phyloP scores from a whole-genome alignment of 345 rosid species.

The Lagerstroemia speciosa region DNA sequence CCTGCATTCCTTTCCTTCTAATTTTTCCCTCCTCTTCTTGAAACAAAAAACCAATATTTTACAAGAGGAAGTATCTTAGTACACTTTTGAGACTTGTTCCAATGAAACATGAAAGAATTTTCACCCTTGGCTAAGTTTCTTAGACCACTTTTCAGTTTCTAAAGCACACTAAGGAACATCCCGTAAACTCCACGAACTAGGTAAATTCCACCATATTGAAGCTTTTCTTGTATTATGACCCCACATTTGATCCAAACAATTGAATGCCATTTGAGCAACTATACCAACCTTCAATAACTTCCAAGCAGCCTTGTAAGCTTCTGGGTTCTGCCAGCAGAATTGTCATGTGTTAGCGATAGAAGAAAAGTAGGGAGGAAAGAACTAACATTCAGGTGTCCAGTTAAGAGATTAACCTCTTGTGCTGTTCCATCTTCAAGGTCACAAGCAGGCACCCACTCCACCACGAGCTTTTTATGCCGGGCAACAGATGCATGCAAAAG shows the following conservation, averaged over 20 bases:
- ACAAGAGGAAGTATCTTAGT: too few species aligned
- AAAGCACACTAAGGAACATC: neutral
- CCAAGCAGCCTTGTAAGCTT: constrained; percentile 71
- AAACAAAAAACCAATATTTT: too few species aligned
- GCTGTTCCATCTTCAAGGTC: constrained; percentile 60
- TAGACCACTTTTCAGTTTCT: too few species aligned
- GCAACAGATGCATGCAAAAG: constrained; percentile 91
- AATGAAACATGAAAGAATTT: too few species aligned
- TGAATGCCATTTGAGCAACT: constrained; percentile 1
- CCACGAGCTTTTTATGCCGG: constrained; percentile 56
- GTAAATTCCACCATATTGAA: neutral
- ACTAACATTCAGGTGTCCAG: neutral
- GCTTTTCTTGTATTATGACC: neutral
- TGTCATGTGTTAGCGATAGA: constrained; percentile 17
- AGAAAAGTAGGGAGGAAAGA: neutral
- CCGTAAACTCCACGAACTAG: neutral
- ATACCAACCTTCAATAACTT: constrained; percentile 59
- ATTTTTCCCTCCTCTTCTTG: neutral
- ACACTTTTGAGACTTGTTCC: too few species aligned
- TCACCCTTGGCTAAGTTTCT: too few species aligned
- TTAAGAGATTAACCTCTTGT: constrained; percentile 38
- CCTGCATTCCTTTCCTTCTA: neutral
- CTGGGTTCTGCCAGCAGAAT: constrained; percentile 51
- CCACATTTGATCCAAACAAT: neutral
- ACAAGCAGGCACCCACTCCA: constrained; percentile 87